These are phyloP conservation scores for Eutrema japonicum DNA, from an alignment of 345 rosid genomes.

Conservation along the genomic window DNA sequence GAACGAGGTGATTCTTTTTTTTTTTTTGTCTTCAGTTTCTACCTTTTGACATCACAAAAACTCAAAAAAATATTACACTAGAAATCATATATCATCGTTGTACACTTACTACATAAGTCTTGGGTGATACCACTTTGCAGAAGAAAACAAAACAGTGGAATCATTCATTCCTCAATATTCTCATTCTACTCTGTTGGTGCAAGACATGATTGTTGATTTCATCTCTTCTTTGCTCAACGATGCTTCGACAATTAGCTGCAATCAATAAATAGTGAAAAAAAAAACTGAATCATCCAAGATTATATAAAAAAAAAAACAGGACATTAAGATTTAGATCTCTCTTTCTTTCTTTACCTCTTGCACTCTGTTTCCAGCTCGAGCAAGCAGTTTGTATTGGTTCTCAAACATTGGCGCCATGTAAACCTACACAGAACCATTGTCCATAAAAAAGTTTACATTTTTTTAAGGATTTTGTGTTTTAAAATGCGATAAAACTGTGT, in stretches of 20 bases:
- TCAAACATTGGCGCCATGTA: conserved; percentile 95
- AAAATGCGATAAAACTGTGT: background rate
- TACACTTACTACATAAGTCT: conserved; percentile 23
- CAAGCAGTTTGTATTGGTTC: conserved; percentile 86
- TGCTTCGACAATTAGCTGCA: conserved; percentile 80
- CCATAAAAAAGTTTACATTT: background rate
- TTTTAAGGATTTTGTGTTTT: conserved; percentile 29
- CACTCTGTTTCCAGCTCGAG: conserved; percentile 90
- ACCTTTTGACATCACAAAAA: conserved; percentile 11
- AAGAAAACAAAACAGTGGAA: conserved; percentile 16
- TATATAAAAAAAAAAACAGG: background rate
- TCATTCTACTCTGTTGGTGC: conserved; percentile 76
- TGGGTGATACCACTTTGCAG: conserved; percentile 20
- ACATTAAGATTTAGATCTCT: background rate
- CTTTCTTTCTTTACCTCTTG: conserved; percentile 72
- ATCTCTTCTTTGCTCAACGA: conserved; percentile 77
- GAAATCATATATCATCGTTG: conserved; percentile 7
- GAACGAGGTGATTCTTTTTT: background rate
- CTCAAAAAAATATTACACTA: conserved; percentile 13
- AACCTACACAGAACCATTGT: conserved; percentile 54
- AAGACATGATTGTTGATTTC: conserved; percentile 73
- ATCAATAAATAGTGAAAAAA: background rate
- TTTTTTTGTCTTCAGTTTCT: background rate
- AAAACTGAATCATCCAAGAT: conserved; percentile 1
- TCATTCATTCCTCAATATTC: conserved; percentile 32